These are phyloP conservation scores for Hemileccinum rubropunctum DNA, from an alignment of 768 basidiomycete genomes.

Conservation along the genomic window DNA sequence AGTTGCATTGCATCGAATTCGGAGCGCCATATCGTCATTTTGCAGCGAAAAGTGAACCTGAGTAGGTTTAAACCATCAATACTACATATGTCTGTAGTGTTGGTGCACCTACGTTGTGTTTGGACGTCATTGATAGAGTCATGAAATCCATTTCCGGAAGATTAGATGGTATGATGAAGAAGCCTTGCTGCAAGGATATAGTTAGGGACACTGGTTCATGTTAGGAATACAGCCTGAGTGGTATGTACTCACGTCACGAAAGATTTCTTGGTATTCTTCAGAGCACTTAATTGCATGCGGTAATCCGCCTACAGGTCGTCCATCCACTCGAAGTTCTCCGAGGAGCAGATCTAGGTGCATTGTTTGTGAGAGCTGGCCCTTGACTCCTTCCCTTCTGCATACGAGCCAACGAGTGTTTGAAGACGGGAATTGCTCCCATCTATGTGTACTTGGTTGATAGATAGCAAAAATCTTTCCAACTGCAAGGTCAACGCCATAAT, in stretches of 20 bases:
- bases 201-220: not conserved
- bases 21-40: not conserved
- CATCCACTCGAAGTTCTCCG: slow-evolving; percentile 18
- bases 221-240: not conserved
- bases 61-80: not conserved
- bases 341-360: slow-evolving; percentile 12
- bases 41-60: not conserved
- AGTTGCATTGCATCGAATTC: not conserved
- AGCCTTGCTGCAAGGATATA: not conserved
- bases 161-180: not conserved
- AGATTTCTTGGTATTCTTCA: slow-evolving; percentile 1
- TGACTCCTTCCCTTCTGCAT: not conserved
- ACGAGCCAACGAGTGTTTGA: slow-evolving; percentile 17
- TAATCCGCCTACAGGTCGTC: slow-evolving; percentile 3
- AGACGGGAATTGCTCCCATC: slow-evolving; percentile 6
- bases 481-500: slow-evolving; percentile 14
- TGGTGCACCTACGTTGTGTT: slow-evolving; percentile 8
- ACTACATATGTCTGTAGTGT: not conserved
- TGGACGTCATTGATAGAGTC: slow-evolving; percentile 4
- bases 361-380: not conserved
- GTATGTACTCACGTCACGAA: not conserved
- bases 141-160: slow-evolving; percentile 10
- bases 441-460: slow-evolving; percentile 3
- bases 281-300: not conserved
- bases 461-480: slow-evolving; percentile 1